These are phyloP conservation scores for Cryptococcus floricola DNA, from an alignment of 1,284 basidiomycete species.

Conservation along the genomic window DNA sequence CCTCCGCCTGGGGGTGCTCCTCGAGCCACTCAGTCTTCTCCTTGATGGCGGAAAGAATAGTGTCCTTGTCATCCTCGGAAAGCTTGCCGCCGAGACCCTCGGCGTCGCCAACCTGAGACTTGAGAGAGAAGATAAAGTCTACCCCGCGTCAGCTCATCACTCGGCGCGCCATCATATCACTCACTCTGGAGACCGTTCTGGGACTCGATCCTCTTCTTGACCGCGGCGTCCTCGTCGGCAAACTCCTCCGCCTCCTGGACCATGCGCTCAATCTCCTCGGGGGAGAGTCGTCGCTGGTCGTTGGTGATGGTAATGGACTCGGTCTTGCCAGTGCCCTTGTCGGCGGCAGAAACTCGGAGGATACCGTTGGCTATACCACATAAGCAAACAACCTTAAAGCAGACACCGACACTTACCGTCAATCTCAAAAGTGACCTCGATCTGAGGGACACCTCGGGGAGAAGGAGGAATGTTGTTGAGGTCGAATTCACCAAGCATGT, in stretches of 20 bases:
- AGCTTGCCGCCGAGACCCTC: constrained; percentile 89
- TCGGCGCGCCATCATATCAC: constrained; percentile 2
- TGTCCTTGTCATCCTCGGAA: constrained; percentile 82
- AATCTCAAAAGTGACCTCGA: constrained; percentile 91
- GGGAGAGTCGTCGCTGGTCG: constrained; percentile 62
- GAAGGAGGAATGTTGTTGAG: constrained; percentile 87
- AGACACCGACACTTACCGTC: constrained; percentile 54
- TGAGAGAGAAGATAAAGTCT: constrained; percentile 65
- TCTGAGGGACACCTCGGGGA: constrained; percentile 90
- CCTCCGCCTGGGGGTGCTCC: constrained; percentile 68
- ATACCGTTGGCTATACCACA: constrained; percentile 67
- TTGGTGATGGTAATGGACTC: constrained; percentile 86
- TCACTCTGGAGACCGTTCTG: constrained; percentile 62
- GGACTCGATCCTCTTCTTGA: constrained; percentile 83
- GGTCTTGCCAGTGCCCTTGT: constrained; percentile 90
- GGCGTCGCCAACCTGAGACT: constrained; percentile 77
- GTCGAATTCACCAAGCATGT: constrained; percentile 95
- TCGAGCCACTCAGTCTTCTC: constrained; percentile 90
- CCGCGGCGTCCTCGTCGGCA: constrained; percentile 75
- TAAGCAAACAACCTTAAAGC: constrained; percentile 8
- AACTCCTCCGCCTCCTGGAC: constrained; percentile 85
- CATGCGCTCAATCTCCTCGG: constrained; percentile 89
- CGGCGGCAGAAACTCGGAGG: constrained; percentile 79
- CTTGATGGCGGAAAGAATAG: constrained; percentile 74
- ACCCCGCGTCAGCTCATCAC: constrained; percentile 1